Evolutionary conservation across 2,329 filamentous ascomycete genomes (phyloP).

Genomic region (Cadophora sp.): DNA sequence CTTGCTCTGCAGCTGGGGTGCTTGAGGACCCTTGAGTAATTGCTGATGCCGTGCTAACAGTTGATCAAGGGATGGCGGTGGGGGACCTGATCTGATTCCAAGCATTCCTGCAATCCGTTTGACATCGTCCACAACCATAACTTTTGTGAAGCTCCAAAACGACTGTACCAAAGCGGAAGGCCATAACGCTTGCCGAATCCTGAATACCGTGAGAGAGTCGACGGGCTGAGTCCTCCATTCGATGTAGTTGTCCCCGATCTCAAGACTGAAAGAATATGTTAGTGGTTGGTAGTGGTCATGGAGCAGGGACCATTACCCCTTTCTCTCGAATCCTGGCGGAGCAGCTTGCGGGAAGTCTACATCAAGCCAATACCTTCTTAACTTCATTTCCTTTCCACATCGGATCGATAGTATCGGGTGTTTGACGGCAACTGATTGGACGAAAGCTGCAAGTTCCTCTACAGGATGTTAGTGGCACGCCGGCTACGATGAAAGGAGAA

Average conservation of each 20-base stretch:
- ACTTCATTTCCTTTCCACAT: slow-evolving; percentile 55
- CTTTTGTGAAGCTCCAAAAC: slow-evolving; percentile 58
- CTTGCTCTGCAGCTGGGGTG: slow-evolving; percentile 29
- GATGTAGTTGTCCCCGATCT: slow-evolving; percentile 56
- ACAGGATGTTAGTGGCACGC: slow-evolving; percentile 31
- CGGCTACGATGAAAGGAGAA: not conserved
- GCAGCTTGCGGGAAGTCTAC: slow-evolving; percentile 64
- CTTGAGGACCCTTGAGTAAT: slow-evolving; percentile 28
- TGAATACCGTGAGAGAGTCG: slow-evolving; percentile 54
- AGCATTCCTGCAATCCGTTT: slow-evolving; percentile 53
- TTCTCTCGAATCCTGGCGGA: slow-evolving; percentile 64
- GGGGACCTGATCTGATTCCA: slow-evolving; percentile 48
- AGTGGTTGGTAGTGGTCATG: slow-evolving; percentile 25
- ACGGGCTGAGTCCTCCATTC: slow-evolving; percentile 55
- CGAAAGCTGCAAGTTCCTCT: slow-evolving; percentile 55
- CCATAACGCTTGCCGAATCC: slow-evolving; percentile 57
- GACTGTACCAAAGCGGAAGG: slow-evolving; percentile 59
- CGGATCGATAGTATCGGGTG: slow-evolving; percentile 52
- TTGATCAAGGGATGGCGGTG: slow-evolving; percentile 36
- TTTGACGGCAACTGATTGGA: slow-evolving; percentile 50
- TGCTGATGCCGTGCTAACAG: slow-evolving; percentile 36
- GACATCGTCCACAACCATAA: slow-evolving; percentile 52
- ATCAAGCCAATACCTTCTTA: slow-evolving; percentile 64
- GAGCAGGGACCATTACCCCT: slow-evolving; percentile 56
- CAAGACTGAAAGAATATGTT: slow-evolving; percentile 50